phyloP scores from a whole-genome alignment of 2,329 filamentous ascomycete species.

The Grosmannia serpens region DNA sequence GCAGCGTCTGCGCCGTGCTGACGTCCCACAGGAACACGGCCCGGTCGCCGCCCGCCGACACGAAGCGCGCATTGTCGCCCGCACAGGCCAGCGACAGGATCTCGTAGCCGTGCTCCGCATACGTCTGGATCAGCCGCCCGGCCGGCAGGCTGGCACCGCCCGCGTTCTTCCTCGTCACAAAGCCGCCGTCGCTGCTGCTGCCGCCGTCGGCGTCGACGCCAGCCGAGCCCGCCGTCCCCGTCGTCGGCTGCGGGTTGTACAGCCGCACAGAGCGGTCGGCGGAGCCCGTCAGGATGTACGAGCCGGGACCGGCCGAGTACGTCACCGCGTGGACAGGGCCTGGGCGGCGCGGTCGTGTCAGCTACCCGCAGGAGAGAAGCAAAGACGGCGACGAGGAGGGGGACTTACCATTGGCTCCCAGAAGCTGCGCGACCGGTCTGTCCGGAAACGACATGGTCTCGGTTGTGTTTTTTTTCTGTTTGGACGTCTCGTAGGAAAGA shows the following conservation, averaged over 20 bases:
- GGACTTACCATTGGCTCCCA: slow-evolving; percentile 44
- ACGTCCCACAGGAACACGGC: slow-evolving; percentile 94
- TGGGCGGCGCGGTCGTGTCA: slow-evolving; percentile 19
- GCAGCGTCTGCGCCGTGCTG: slow-evolving; percentile 60
- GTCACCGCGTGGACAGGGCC: slow-evolving; percentile 61
- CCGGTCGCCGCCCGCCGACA: slow-evolving; percentile 81
- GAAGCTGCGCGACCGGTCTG: slow-evolving; percentile 40
- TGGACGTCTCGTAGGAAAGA: neutral
- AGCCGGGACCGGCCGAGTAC: slow-evolving; percentile 61
- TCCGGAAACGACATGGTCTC: slow-evolving; percentile 32
- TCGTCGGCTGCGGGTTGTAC: slow-evolving; percentile 59
- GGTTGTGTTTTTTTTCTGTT: neutral
- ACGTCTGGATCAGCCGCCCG: slow-evolving; percentile 67
- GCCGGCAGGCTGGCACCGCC: slow-evolving; percentile 23
- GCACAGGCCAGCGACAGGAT: slow-evolving; percentile 71
- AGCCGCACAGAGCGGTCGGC: slow-evolving; percentile 77
- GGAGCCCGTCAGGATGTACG: slow-evolving; percentile 75
- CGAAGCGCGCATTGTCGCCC: slow-evolving; percentile 71
- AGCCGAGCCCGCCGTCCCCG: slow-evolving; percentile 5
- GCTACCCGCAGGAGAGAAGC: neutral
- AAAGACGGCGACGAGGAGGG: neutral
- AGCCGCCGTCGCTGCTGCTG: slow-evolving; percentile 3
- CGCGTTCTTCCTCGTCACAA: slow-evolving; percentile 5
- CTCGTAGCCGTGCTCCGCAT: slow-evolving; percentile 83
- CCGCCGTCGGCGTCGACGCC: neutral